These are phyloP conservation scores for Aspergillus sp. DNA, from an alignment of 2,329 filamentous ascomycete species.

Conservation along the genomic window DNA sequence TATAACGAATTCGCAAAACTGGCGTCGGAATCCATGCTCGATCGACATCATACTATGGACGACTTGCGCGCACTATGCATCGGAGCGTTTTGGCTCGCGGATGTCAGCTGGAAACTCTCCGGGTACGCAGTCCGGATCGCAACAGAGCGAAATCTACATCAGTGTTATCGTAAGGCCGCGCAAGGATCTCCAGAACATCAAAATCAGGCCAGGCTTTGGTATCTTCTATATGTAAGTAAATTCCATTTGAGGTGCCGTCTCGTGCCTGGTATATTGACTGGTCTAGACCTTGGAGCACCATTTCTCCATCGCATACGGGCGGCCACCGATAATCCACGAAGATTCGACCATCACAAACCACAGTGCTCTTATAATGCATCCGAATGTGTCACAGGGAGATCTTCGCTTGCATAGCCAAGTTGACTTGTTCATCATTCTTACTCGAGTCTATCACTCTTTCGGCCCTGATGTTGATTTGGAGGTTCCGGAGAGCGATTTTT, in stretches of 20 bases:
- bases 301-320: conserved; percentile 41
- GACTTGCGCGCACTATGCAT: conserved; percentile 51
- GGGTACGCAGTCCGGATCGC: conserved; percentile 39
- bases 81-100: conserved; percentile 52
- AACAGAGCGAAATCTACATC: conserved; percentile 39
- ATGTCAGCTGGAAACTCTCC: conserved; percentile 47
- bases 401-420: conserved; percentile 38
- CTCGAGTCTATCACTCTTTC: conserved; percentile 40
- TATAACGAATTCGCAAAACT: conserved; percentile 49
- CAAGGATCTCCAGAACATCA: conserved; percentile 33
- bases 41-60: conserved; percentile 47
- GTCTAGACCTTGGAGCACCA: conserved; percentile 37
- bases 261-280: conserved; percentile 8
- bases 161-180: conserved; percentile 37
- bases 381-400: conserved; percentile 28
- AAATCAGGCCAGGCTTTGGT: conserved; percentile 35
- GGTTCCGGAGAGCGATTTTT: conserved; percentile 35
- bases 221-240: conserved; percentile 38
- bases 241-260: too few species aligned
- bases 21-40: conserved; percentile 51
- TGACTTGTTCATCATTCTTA: conserved; percentile 40
- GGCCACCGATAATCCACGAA: conserved; percentile 40
- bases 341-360: conserved; percentile 34
- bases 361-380: conserved; percentile 25
- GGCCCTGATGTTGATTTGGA: conserved; percentile 40